Evolutionary conservation across 768 basidiomycete species (phyloP).

Genomic region (Agaricus sinodeliciosus): DNA sequence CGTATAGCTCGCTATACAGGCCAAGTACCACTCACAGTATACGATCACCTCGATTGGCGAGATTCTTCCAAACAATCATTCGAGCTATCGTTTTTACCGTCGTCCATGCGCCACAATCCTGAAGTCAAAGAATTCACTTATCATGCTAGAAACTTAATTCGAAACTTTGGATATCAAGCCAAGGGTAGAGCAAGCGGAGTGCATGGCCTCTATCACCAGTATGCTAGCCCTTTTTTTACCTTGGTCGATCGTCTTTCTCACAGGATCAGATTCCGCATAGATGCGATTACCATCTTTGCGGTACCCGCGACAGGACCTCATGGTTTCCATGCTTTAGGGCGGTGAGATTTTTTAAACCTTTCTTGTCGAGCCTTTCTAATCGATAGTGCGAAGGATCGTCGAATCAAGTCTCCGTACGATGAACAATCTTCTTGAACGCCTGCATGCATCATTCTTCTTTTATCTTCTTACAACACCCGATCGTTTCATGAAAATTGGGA

Average conservation of each 20-base stretch:
- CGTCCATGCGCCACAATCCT: slow-evolving; percentile 30
- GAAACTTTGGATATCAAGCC: slow-evolving; percentile 70
- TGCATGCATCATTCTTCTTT: slow-evolving; percentile 98
- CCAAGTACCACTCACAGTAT: slow-evolving; percentile 72
- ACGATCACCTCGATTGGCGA: slow-evolving; percentile 62
- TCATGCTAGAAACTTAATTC: slow-evolving; percentile 59
- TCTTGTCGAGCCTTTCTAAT: background rate
- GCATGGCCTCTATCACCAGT: slow-evolving; percentile 89
- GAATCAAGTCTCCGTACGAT: slow-evolving; percentile 87
- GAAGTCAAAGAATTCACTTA: slow-evolving; percentile 46
- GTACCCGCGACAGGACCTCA: slow-evolving; percentile 87
- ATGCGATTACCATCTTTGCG: slow-evolving; percentile 88
- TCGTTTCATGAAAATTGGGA: slow-evolving; percentile 84
- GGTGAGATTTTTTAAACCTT: slow-evolving; percentile 37
- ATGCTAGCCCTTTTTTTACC: slow-evolving; percentile 15
- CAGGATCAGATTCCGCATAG: slow-evolving; percentile 74
- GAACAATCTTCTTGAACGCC: slow-evolving; percentile 91
- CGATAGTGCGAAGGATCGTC: slow-evolving; percentile 44
- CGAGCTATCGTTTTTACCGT: slow-evolving; percentile 36
- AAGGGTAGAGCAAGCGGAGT: slow-evolving; percentile 79
- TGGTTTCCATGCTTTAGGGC: slow-evolving; percentile 90
- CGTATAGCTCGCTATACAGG: slow-evolving; percentile 67
- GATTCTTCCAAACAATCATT: slow-evolving; percentile 26
- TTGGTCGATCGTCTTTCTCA: slow-evolving; percentile 2
- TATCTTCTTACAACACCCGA: slow-evolving; percentile 64